Base-by-base conservation (phyloP, 176 grass and related monocot species). In the Zizania latifolia region DNA sequence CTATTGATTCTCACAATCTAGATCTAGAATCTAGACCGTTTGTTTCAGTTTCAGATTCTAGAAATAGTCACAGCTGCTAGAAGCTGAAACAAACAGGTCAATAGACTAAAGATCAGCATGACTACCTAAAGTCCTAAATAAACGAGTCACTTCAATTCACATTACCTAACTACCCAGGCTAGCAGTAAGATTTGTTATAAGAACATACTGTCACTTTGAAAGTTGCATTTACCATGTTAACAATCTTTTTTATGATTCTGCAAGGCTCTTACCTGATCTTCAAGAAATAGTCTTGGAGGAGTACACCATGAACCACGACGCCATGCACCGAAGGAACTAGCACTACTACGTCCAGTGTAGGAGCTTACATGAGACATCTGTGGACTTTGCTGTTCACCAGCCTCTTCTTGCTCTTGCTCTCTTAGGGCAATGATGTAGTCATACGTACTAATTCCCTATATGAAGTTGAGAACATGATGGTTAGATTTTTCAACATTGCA, bases 371-470 rank as follows among this genome's bases (percentile, higher is more conserved):
- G 87, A 77, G 96, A 99, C 96, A 95, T 99, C 77, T 94, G 89
- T 16, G 92, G 92, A 88, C 96, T 99, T 72, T 99, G 96, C 37
- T 94, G 92, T 15, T 71, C 84, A 71, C 81, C 82, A 60, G 53
- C 56, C 58, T 90, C 88, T 72, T 91, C 89, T 81, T 99, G 88
- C 29, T 99, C 94, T 83, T 99, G 92, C 87, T 99, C 96, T 88
- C 96, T 90, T 58, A 99, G 79, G 58, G 96, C 96, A 50, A 99
- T 99, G 62, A 99, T 99, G 72, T 99, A 99, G 80, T 99, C 96
- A 53, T 99, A 99, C 12, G 96, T 99, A 74, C 86, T 99, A 44
- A 99, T 90, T 79, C 96, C 96, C 96, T 99, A 62, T 43, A 66
- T 67, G 23, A 68, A 24, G 35, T 88, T 80, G 56, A 38, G 10